Conservation (phyloP, 1,284 basidiomycete genomes). For the Cerrena zonata region DNA sequence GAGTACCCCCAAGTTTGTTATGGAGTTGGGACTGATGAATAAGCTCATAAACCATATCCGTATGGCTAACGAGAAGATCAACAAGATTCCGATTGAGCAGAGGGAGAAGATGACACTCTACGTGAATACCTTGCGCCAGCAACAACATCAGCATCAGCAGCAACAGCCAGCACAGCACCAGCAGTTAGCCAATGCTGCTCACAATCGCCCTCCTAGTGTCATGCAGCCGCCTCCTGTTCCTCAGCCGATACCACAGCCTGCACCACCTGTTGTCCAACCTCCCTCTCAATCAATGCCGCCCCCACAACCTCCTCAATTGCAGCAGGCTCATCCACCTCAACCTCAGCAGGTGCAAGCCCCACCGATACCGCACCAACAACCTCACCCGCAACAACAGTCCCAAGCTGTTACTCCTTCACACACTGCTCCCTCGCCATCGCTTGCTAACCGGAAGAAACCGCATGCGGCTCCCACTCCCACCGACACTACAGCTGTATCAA, state of each 20-base stretch:
- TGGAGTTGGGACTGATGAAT: not conserved
- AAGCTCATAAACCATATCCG: not conserved
- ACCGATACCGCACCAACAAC: conserved; percentile 5
- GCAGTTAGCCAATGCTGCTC: not conserved
- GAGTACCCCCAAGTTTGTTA: not conserved
- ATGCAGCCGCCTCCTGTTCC: not conserved
- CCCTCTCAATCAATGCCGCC: not conserved
- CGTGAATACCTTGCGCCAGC: not conserved
- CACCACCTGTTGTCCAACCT: not conserved
- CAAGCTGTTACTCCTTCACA: conserved; percentile 3
- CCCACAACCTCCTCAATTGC: not conserved
- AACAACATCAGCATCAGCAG: not conserved
- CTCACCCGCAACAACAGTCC: conserved; percentile 5
- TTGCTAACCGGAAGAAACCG: conserved; percentile 10
- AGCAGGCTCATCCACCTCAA: not conserved
- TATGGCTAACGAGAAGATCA: not conserved
- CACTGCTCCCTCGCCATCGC: conserved; percentile 4
- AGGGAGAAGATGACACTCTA: not conserved
- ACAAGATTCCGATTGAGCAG: not conserved
- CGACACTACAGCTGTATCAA: conserved; percentile 13
- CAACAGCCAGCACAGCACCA: not conserved
- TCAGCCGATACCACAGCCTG: not conserved
- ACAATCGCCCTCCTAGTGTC: not conserved
- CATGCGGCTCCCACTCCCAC: not conserved
- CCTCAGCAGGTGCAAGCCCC: not conserved